Conservation (phyloP, 768 basidiomycete genomes). For the Panaeolus cyanescens region DNA sequence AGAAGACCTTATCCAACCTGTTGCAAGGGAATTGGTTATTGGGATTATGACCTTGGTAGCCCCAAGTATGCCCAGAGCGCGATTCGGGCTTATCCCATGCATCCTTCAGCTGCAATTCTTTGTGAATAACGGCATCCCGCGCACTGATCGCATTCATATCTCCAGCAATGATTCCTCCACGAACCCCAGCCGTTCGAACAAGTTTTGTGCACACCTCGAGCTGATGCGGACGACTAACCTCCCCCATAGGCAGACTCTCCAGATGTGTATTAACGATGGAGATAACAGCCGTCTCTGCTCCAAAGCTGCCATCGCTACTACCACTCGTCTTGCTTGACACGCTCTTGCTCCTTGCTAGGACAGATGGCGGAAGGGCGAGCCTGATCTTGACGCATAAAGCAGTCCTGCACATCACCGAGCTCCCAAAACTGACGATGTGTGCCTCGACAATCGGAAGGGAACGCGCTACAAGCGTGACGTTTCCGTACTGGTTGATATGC, state of each 20-base stretch:
- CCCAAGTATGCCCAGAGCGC: slow-evolving; percentile 67
- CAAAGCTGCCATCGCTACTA: slow-evolving; percentile 20
- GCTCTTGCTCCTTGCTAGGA: slow-evolving; percentile 29
- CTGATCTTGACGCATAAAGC: slow-evolving; percentile 43
- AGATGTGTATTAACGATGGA: slow-evolving; percentile 76
- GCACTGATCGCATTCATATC: slow-evolving; percentile 71
- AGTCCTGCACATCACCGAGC: slow-evolving; percentile 51
- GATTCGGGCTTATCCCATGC: slow-evolving; percentile 53
- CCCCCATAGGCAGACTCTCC: slow-evolving; percentile 59
- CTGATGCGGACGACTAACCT: slow-evolving; percentile 46
- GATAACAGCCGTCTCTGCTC: slow-evolving; percentile 42
- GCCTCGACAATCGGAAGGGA: slow-evolving; percentile 50
- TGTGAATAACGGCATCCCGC: slow-evolving; percentile 44
- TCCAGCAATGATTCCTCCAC: slow-evolving; percentile 66
- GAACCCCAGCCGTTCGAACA: slow-evolving; percentile 46
- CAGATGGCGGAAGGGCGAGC: slow-evolving; percentile 17
- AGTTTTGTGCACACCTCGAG: slow-evolving; percentile 51
- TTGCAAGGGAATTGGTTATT: slow-evolving; percentile 44
- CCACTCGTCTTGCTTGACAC: slow-evolving; percentile 50
- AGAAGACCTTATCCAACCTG: slow-evolving; percentile 70
- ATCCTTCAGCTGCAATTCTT: slow-evolving; percentile 53
- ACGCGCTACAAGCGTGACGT: slow-evolving; percentile 67
- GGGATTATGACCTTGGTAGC: slow-evolving; percentile 51
- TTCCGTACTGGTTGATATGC: slow-evolving; percentile 48
- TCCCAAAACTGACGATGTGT: slow-evolving; percentile 53